Evolutionary conservation across 2,329 filamentous ascomycete genomes (phyloP).

Genomic region (Leptosphaerulina australis): DNA sequence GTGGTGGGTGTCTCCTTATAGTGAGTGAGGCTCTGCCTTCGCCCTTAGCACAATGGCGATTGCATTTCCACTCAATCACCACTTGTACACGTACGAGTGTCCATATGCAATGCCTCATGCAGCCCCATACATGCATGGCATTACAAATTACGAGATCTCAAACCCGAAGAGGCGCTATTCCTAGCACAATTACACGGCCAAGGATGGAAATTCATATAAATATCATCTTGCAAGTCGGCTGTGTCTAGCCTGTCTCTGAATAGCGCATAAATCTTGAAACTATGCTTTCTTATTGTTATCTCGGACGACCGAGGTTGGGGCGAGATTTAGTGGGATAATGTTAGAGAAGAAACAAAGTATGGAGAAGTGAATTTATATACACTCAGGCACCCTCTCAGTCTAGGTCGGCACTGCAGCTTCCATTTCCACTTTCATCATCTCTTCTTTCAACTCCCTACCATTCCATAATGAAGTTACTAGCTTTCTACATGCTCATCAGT

Average conservation of each 20-base stretch:
- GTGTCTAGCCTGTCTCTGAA: neutral
- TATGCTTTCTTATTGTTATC: neutral
- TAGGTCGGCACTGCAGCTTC: neutral
- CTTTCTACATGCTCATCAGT: constrained; percentile 21
- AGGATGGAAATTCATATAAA: neutral
- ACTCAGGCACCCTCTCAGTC: neutral
- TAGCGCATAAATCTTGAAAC: neutral
- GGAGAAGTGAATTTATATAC: neutral
- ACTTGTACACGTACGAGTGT: neutral
- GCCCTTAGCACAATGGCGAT: neutral
- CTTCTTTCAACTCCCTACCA: neutral
- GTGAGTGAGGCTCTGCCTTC: neutral
- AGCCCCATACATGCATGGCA: constrained; percentile 1
- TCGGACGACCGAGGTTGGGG: neutral
- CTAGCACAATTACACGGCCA: too few relatives aligned
- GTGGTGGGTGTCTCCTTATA: too few relatives aligned
- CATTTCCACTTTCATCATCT: neutral
- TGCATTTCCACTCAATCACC: neutral
- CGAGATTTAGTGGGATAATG: neutral
- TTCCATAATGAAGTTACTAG: constrained; percentile 31
- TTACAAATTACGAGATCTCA: neutral
- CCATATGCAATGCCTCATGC: constrained; percentile 2
- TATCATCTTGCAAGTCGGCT: neutral
- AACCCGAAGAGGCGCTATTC: constrained; percentile 2
- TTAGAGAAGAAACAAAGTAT: neutral